Base-by-base conservation (phyloP, 2,329 filamentous ascomycete species). In the Aotearoamyces nothofagi region DNA sequence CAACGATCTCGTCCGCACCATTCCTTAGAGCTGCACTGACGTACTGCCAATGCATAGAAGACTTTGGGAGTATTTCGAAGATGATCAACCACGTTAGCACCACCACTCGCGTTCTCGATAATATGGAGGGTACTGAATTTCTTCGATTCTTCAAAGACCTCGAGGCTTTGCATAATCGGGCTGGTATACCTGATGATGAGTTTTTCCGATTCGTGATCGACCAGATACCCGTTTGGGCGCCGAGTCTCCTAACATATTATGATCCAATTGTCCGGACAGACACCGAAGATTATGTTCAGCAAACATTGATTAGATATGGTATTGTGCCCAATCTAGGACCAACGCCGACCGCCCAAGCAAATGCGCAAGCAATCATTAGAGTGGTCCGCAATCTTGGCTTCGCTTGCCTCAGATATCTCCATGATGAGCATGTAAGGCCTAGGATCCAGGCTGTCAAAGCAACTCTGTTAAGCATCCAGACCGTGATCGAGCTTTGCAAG, bases 161-260 rank as follows among this genome's bases (percentile, higher is more conserved):
- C 5, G 22, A 39, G n/a, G 22, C 31, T 12, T 22, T 45, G 6
- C 27, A 27, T 7, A 36, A 17, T n/a, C 27, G 33, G 6, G 15
- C 29, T 7, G 30, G 27, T 11, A 30, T 69, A 60, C 24, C 56
- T 55, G 31, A 31, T 11, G 41, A 44, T 13, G 36, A 45, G 8
- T 29, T 45, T 24, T 42, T 57, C 56, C 39, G 38, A 39, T 23
- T 41, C 11, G 37, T 58, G 12, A 42, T 61, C 17, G 47, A 57
- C 10, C 51, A 49, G n/a, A 45, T 63, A 9, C 50, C 51, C 2
- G 48, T 55, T 22, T 69, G 64, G 61, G 61, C 53, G 4, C 66
- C 66, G 6, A 53, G 55, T 1, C 45, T 70, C 9, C 55, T 70
- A 13, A 55, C 62, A n/a, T 61, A 63, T 35, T 55, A 52, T 5